phyloP scores from a whole-genome alignment of 371 early-diverging fungal genomes.

The Encephalitozoon intestinalis region DNA sequence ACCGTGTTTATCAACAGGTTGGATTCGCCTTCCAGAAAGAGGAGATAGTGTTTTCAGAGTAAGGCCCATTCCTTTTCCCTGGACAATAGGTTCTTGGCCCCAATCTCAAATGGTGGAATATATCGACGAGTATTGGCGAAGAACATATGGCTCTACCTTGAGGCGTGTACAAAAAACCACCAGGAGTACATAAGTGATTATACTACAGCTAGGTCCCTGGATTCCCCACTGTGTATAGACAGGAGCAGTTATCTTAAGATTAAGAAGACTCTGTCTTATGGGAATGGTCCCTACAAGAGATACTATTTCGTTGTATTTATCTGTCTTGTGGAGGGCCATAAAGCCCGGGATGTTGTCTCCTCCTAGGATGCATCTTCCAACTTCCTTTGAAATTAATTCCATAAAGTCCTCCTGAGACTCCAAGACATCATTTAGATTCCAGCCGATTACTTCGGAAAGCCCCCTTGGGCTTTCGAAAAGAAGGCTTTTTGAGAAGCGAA shows the following conservation, averaged over 20 bases:
- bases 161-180: background rate
- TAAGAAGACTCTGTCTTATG: background rate
- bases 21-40: constrained; percentile 36
- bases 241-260: background rate
- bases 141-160: background rate
- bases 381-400: background rate
- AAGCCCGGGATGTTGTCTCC: background rate
- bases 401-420: background rate
- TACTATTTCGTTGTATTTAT: background rate
- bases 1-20: constrained; percentile 50
- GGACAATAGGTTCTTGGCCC: too few species aligned
- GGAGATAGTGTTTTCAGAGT: background rate
- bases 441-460: background rate
- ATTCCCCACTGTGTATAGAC: background rate
- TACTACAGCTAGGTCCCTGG: background rate
- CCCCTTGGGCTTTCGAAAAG: background rate
- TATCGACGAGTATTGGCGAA: background rate
- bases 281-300: background rate
- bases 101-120: background rate
- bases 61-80: too few species aligned
- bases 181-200: background rate
- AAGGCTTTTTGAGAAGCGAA: background rate
- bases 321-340: background rate
- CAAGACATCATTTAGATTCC: background rate
- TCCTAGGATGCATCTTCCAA: background rate